A percentile compares a stretch with the other conserved stretches of the same genome.
Evolutionary conservation across 352 stramenopile species (phyloP).

Genomic region (Peronospora belbahrii): DNA sequence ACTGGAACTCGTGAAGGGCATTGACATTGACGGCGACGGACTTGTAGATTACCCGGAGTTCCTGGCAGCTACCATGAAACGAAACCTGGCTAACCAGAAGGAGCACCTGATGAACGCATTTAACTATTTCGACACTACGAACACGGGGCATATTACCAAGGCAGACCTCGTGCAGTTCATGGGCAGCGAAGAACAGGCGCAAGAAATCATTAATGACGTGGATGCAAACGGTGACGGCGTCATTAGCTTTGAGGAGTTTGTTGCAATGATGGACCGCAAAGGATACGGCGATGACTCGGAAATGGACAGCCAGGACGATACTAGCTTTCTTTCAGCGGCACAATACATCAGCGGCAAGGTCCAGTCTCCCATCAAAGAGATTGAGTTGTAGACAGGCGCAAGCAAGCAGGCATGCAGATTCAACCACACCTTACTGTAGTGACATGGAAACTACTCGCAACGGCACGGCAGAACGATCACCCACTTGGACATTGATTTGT

Average conservation of each 20-base stretch:
- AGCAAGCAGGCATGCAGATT: constrained; percentile 6
- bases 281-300: constrained; percentile 74
- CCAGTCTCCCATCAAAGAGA: constrained; percentile 51
- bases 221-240: constrained; percentile 86
- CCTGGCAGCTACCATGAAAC: constrained; percentile 88
- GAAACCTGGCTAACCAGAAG: constrained; percentile 78
- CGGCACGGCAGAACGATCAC: no score
- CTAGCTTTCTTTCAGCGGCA: constrained; percentile 39
- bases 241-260: constrained; percentile 92
- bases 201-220: constrained; percentile 89
- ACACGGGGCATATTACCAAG: constrained; percentile 81
- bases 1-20: constrained; percentile 78
- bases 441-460: neutral
- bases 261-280: constrained; percentile 85
- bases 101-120: constrained; percentile 86
- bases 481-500: constrained; percentile 13
- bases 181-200: constrained; percentile 86
- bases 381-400: constrained; percentile 45
- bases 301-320: constrained; percentile 54
- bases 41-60: constrained; percentile 89
- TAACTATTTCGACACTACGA: constrained; percentile 88
- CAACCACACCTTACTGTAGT: constrained; percentile 10
- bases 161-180: constrained; percentile 89
- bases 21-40: constrained; percentile 87
- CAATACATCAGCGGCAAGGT: constrained; percentile 23